These are phyloP conservation scores for Allium fistulosum DNA, from an alignment of 106 monocot genomes.

Conservation along the genomic window DNA sequence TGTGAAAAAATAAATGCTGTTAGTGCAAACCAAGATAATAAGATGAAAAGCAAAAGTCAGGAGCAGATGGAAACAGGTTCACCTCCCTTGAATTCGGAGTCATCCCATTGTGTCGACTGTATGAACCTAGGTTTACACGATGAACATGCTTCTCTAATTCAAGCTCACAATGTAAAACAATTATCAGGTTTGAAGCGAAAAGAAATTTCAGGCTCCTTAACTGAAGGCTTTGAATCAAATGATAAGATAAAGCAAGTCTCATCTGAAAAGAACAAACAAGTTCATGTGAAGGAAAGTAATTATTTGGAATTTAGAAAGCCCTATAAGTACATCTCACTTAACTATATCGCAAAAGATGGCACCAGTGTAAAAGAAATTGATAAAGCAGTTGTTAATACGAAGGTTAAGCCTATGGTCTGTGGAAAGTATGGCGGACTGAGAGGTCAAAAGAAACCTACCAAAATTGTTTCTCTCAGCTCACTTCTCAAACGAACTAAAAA, in stretches of 20 bases:
- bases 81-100: conserved; percentile 15
- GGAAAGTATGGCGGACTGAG: conserved; percentile 40
- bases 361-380: conserved; percentile 9
- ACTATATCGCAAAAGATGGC: conserved; percentile 21
- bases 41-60: not conserved
- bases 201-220: conserved; percentile 3
- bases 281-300: conserved; percentile 8
- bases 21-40: conserved; percentile 8
- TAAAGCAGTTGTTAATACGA: conserved; percentile 10
- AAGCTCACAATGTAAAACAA: conserved; percentile 5
- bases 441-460: conserved; percentile 45
- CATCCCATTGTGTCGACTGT: conserved; percentile 10
- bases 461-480: conserved; percentile 59
- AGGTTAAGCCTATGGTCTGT: conserved; percentile 57
- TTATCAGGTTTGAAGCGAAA: conserved; percentile 38
- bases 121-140: not conserved
- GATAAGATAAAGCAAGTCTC: not conserved
- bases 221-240: conserved; percentile 14
- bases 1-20: conserved; percentile 14
- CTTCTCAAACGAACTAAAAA: conserved; percentile 58
- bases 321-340: conserved; percentile 46
- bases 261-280: conserved; percentile 2
- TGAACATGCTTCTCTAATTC: too few relatives aligned
- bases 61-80: conserved; percentile 14
- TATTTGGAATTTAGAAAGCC: conserved; percentile 25